Percentiles rank a stretch among this genome's conserved stretches.
phyloP scores from a whole-genome alignment of 805 yeast genomes.

The Metschnikowia henanensis region DNA sequence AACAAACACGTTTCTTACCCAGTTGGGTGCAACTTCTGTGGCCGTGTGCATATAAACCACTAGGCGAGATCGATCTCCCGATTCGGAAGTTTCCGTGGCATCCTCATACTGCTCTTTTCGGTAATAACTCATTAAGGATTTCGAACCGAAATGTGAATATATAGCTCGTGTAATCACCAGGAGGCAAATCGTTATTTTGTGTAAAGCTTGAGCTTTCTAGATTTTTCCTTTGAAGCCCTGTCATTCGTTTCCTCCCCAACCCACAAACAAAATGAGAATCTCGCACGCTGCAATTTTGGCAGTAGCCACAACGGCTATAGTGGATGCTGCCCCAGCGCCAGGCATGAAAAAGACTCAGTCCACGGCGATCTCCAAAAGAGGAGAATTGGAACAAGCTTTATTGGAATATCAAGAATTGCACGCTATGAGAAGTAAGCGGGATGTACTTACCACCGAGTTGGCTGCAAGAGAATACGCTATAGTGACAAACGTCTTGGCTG shows the following conservation, averaged over 20 bases:
- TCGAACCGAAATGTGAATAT: neutral
- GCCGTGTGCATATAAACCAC: neutral
- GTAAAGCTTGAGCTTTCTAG: neutral
- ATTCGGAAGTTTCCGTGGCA: neutral
- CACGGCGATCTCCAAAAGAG: constrained; percentile 10
- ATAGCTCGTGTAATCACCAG: no score
- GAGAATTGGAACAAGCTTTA: constrained; percentile 25
- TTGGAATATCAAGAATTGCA: constrained; percentile 22
- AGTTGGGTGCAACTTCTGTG: neutral
- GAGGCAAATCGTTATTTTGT: no score
- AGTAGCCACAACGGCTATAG: constrained; percentile 25
- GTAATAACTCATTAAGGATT: neutral
- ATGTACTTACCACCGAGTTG: constrained; percentile 25
- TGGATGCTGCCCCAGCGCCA: constrained; percentile 37
- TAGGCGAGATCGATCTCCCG: neutral
- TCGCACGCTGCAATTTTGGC: constrained; percentile 31
- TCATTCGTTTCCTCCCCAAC: constrained; percentile 5
- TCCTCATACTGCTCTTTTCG: neutral
- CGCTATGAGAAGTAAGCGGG: constrained; percentile 30
- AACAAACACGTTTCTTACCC: neutral
- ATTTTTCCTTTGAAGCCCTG: neutral
- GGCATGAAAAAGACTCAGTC: constrained; percentile 11
- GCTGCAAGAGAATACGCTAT: constrained; percentile 38
- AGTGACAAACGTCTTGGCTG: constrained; percentile 40
- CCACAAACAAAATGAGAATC: constrained; percentile 27